Evolutionary conservation across 1,284 basidiomycete genomes (phyloP).

Genomic region (Ceratobasidium sp.): DNA sequence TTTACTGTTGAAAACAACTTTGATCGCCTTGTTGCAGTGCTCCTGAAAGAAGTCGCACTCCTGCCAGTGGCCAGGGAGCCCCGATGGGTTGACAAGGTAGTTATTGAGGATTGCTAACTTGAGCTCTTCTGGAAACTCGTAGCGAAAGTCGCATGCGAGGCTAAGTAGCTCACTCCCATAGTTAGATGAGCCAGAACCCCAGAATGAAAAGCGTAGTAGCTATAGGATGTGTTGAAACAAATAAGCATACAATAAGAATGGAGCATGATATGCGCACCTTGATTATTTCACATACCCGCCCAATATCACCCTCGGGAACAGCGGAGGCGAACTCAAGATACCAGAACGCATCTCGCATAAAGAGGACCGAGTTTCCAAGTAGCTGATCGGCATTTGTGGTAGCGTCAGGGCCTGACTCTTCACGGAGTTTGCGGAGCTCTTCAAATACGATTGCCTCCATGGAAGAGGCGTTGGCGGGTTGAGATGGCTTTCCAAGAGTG

Average conservation of each 20-base stretch:
- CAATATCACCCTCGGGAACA: conserved; percentile 59
- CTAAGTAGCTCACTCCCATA: conserved; percentile 53
- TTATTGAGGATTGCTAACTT: conserved; percentile 47
- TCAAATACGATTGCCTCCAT: too few relatives aligned
- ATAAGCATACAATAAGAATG: too few relatives aligned
- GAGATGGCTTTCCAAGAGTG: too few relatives aligned
- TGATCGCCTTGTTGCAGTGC: conserved; percentile 48
- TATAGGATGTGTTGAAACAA: too few relatives aligned
- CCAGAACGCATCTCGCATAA: conserved; percentile 58
- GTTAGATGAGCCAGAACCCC: conserved; percentile 53
- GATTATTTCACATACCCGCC: conserved; percentile 55
- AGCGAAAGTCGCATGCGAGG: conserved; percentile 50
- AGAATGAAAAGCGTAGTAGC: conserved; percentile 50
- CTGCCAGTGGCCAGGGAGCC: conserved; percentile 47
- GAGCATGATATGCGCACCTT: conserved; percentile 59
- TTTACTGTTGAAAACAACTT: background rate
- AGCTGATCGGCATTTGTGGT: conserved; percentile 55
- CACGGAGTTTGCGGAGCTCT: background rate
- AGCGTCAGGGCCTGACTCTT: background rate
- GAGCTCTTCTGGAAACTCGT: conserved; percentile 51
- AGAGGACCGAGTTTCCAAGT: conserved; percentile 58
- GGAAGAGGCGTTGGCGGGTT: too few relatives aligned
- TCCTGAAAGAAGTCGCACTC: conserved; percentile 54
- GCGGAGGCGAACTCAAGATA: conserved; percentile 58
- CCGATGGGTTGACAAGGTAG: conserved; percentile 53